These are phyloP conservation scores for Aureobasidium vineae DNA, from an alignment of 2,329 filamentous ascomycete species.

Conservation along the genomic window DNA sequence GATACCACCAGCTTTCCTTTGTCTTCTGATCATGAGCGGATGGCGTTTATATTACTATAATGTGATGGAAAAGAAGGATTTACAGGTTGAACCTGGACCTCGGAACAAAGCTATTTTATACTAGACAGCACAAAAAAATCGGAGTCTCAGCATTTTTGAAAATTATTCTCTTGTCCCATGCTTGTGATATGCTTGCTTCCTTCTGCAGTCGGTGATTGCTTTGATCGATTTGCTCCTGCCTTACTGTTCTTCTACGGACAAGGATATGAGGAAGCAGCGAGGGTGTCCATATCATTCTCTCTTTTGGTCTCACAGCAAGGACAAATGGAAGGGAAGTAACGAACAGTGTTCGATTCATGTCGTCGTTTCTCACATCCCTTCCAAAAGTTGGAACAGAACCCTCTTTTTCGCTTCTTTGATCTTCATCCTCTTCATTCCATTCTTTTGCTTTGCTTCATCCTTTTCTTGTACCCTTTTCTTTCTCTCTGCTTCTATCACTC, in stretches of 20 bases:
- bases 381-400: neutral
- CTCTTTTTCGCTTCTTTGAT: conserved; percentile 6
- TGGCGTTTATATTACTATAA: conserved; percentile 15
- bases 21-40: conserved; percentile 13
- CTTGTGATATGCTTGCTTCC: neutral
- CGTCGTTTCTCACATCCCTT: conserved; percentile 1
- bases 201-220: neutral
- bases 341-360: no score
- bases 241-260: no score
- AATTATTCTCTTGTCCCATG: neutral
- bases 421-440: neutral
- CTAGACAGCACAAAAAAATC: conserved; percentile 16
- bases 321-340: no score
- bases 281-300: neutral
- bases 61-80: neutral
- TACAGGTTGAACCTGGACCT: conserved; percentile 1
- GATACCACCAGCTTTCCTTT: neutral
- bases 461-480: neutral
- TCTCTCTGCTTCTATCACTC: neutral
- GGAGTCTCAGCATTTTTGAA: conserved; percentile 1
- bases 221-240: neutral
- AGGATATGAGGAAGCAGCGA: neutral
- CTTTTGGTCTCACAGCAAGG: neutral
- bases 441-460: neutral
- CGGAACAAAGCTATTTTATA: neutral